Percentiles rank a stretch among this genome's conserved stretches.
These are phyloP conservation scores for Plasmodium sp. DNA, from an alignment of 169 alveolate genomes.

Conservation along the genomic window DNA sequence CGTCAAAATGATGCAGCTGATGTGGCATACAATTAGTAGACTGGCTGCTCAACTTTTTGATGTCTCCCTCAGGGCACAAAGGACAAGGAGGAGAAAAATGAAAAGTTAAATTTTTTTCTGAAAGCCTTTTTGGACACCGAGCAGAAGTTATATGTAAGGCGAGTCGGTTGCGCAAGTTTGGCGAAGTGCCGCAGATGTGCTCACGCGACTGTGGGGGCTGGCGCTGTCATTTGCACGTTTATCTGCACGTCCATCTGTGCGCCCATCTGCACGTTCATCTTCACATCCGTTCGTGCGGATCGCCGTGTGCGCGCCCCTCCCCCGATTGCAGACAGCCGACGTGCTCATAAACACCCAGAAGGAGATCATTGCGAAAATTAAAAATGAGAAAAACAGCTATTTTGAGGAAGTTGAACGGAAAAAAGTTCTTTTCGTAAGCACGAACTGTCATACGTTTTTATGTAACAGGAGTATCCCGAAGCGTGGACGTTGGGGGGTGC, in stretches of 20 bases:
- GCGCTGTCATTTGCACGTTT: not conserved
- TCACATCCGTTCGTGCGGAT: not conserved
- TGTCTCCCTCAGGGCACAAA: not conserved
- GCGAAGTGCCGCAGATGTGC: not conserved
- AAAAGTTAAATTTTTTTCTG: slow-evolving; percentile 30
- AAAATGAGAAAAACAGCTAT: slow-evolving; percentile 35
- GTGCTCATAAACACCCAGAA: slow-evolving; percentile 42
- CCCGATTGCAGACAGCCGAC: slow-evolving; percentile 48
- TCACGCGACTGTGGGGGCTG: not conserved
- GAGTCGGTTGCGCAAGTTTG: not conserved
- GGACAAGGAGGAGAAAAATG: slow-evolving; percentile 1
- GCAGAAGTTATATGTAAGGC: slow-evolving; percentile 55
- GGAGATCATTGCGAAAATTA: slow-evolving; percentile 47
- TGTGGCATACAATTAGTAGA: not conserved
- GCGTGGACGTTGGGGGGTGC: not conserved
- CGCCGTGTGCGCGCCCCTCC: not conserved
- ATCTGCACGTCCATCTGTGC: not conserved
- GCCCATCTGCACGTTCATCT: not conserved
- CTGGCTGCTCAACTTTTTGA: not conserved
- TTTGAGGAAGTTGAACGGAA: slow-evolving; percentile 27
- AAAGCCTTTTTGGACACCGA: slow-evolving; percentile 68
- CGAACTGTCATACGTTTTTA: not conserved
- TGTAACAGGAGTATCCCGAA: not conserved
- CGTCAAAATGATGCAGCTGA: not conserved
- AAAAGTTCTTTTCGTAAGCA: slow-evolving; percentile 34